Evolutionary conservation across 2,329 filamentous ascomycete species (phyloP), one percentile per base, ranked within the genome.

Genomic region (Aspergillus pseudoglaucus): DNA sequence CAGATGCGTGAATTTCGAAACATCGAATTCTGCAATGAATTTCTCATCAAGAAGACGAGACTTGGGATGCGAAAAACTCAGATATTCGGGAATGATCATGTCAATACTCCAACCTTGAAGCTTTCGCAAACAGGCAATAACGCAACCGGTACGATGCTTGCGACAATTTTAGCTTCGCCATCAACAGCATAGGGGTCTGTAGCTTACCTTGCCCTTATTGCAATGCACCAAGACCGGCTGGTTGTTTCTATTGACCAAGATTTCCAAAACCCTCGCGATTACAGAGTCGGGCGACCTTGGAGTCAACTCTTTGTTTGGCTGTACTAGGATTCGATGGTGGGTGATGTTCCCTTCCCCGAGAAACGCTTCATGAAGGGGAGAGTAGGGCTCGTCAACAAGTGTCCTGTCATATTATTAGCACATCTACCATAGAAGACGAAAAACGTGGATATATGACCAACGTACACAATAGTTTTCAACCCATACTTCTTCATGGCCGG

Each of bases 201-300:
- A 18, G 59, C 70, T 54, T 68, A 83, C 81, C 71, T 84, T 93
- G 63, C 90, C 90, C 58, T 95, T 90, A 64, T 95, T 96, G 77
- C 90, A 96, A 67, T 96, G 90, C 42, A 96, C 79, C 35, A 95
- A 76, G 9, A 96, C 69, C 0, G 90, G 90, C 55, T 93, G 83
- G 53, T 94, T 89, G 30, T 75, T 69, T 43, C 78, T 78, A 60
- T 94, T 80, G 46, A 91, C 75, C 37, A 91, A 78, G 38, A 91
- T 72, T 10, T 79, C 74, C 20, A 95, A 75, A 41, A 91, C 88
- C 6, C 80, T 73, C 52, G 79, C 77, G 77, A 95, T 88, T 22
- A 83, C 81, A 40, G 75, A 67, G 6, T 81, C 63, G 0, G 85
- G 80, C 32, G 88, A 88, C 7, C 77, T 77, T 47, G 84, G 76